Evolutionary conservation across 306 rosid genomes (phyloP), one percentile per base, ranked within the genome.

Genomic region (Aeschynomene evenia): DNA sequence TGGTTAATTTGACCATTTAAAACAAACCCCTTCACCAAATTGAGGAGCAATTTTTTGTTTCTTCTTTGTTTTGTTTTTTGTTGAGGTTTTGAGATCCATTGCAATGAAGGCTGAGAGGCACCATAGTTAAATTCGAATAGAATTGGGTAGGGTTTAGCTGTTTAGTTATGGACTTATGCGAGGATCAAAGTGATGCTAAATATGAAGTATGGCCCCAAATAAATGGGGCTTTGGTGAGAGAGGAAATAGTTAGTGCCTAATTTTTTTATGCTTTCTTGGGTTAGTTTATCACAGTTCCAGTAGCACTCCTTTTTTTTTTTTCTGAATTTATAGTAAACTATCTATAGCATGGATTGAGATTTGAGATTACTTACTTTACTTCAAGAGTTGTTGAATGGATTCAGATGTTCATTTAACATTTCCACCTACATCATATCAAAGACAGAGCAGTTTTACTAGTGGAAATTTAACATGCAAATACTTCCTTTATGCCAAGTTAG

Each of bases 31-130:
- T n/a, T 50, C 26, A 7, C n/a, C 19, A n/a, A 29, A 6, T 57
- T 3, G 63, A 2, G 50, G 28, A 9, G 3, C 48, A 2, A 13
- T 29, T 4, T 7, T 18, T 21, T n/a, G n/a, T 21, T 34, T 7
- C 10, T 28, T 28, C 31, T 28, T 28, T 28, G 31, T 3, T 28
- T 6, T 1, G 15, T 11, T 9, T 40, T 9, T 34, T 29, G 7
- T 9, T 3, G 48, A 50, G 50, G 61, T 34, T 61, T 52, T 48
- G 24, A 48, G 14, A 7, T 59, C 50, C 68, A 71, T 65, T 46
- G 28, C 48, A 45, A n/a, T n/a, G n/a, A n/a, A n/a, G n/a, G n/a
- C 14, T 46, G 24, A 71, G 58, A 18, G 55, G n/a, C n/a, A n/a
- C n/a, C 14, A 57, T 49, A 29, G 14, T 16, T 34, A 42, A 22